Base-by-base conservation (phyloP, 345 rosid species). In the Raphanus raphanistrum region DNA sequence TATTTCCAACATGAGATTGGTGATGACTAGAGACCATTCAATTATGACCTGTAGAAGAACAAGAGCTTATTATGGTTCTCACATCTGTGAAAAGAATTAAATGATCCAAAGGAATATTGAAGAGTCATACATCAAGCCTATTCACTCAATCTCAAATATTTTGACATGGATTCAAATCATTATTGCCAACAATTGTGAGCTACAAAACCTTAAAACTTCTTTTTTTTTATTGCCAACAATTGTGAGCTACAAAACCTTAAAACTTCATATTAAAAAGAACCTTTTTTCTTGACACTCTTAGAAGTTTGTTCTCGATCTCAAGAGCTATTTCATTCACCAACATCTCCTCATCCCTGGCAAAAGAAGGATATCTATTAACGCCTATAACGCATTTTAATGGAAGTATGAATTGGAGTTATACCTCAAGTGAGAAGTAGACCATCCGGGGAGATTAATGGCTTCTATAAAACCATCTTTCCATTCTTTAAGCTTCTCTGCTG, bases 1-100 rank as follows among this genome's bases (percentile, higher is more conserved):
- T 70, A 77, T 54, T 4, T 77, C 80, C 66, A 77, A 13, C 9
- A 71, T 38, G 27, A 71, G 36, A 76, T 77, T 77, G 33, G 28
- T 29, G 21, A 77, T 71, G 9, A 77, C 80, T 13, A 77, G 59
- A 57, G 50, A 36, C 80, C 76, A 28, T 15, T 77, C 80, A 64
- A 71, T 16, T 29, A 71, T 55, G 1, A 77, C 71, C 76, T 71
- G 71, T 16, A 52, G 16, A 0, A 2, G 16, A 32, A n/a, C 12
- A 60, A 6, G 16, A 12, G 15, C 52, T 43, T 41, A 29, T 10
- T 9, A 65, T 5, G 52, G 43, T 10, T 63, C 50, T 21, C 68
- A 35, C n/a, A 64, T 25, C 29, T 29, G 27, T 41, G 48, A 41
- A 63, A 63, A 33, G 9, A 58, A 25, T 43, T 13, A 26, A 26